Percentiles rank a stretch among this genome's conserved stretches.
phyloP scores from a whole-genome alignment of 1,139 yeast species.

The Groenewaldozyma auringiensis region DNA sequence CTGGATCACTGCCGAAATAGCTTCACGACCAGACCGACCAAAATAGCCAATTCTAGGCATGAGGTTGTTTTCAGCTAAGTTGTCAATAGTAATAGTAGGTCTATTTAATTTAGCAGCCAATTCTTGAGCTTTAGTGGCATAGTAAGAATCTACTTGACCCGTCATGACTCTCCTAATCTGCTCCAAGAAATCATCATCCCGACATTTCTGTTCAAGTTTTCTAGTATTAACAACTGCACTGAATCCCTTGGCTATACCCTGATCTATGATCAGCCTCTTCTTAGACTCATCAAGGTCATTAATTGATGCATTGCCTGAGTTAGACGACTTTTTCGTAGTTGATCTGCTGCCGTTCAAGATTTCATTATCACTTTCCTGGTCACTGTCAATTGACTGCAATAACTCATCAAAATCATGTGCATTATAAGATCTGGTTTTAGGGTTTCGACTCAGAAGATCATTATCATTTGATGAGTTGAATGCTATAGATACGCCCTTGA shows the following conservation, averaged over 20 bases:
- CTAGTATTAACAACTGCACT: not conserved
- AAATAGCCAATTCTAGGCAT: not conserved
- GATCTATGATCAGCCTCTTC: not conserved
- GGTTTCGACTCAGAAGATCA: not conserved
- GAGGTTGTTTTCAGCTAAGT: not conserved
- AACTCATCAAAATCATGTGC: not conserved
- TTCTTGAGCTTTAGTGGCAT: not conserved
- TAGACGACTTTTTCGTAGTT: too few relatives aligned
- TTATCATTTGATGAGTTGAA: not conserved
- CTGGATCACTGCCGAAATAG: not conserved
- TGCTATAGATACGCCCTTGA: not conserved
- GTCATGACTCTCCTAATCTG: not conserved
- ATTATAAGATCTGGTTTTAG: not conserved
- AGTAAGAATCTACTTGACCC: not conserved
- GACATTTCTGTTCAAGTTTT: not conserved
- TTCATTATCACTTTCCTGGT: not conserved
- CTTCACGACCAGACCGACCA: not conserved
- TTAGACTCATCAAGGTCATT: not conserved
- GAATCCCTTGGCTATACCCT: conserved; percentile 1
- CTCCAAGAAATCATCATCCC: not conserved
- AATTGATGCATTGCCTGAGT: not conserved
- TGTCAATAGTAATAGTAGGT: not conserved
- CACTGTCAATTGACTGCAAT: not conserved
- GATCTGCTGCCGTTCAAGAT: not conserved
- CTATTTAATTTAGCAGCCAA: not conserved